Base-by-base conservation (phyloP, 805 yeast species). In the Yarrowia yakushimensis region DNA sequence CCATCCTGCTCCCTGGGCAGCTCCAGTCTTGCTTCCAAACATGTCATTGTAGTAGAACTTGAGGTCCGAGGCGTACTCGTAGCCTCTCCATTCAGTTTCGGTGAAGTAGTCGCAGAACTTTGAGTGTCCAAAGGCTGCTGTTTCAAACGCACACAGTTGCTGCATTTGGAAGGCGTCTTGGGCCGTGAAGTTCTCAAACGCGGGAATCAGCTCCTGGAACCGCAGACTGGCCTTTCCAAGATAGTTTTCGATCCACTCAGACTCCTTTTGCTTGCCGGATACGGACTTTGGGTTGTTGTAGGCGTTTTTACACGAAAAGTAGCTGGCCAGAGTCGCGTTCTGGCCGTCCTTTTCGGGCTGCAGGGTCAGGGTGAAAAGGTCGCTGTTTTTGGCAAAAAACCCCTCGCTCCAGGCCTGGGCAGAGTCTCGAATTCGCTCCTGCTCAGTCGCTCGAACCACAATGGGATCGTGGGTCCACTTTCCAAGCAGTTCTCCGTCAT, bases 61-160 rank as follows among this genome's bases (percentile, higher is more conserved):
- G 42, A 87, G 74, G 66, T 88, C 92, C 28, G 77, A 76, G 20
- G 79, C 76, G 73, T 88, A 90, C 55, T 84, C 84, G 67, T 79
- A 81, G 36, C 80, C 81, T 59, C 86, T 74, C 77, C 83, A 85
- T 65, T 88, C 93, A 23, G 84, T 84, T 67, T 79, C 79, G 42
- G 90, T 85, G 74, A 89, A 84, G 31, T 86, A 77, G 37, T 79
- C 78, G 73, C 96, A 88, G 66, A 88, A 83, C 33, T 80, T 79
- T 15, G 94, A 86, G 62, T 74, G 71, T 10, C 94, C 96, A 63
- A 78, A 78, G 10, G 83, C 87, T 63, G 87, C 88, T 46, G 87
- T 74, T 73, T 89, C 96, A 70, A 79, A 89, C 3, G 89, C 91
- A 74, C 96, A 88, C 74, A 84, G 79, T 12, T 78, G 76, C 68